A percentile compares a stretch with the other conserved stretches of the same genome.
Conservation (phyloP, 225 moss, liverwort and hornwort species). For the Pseudoscleropodium purum region DNA sequence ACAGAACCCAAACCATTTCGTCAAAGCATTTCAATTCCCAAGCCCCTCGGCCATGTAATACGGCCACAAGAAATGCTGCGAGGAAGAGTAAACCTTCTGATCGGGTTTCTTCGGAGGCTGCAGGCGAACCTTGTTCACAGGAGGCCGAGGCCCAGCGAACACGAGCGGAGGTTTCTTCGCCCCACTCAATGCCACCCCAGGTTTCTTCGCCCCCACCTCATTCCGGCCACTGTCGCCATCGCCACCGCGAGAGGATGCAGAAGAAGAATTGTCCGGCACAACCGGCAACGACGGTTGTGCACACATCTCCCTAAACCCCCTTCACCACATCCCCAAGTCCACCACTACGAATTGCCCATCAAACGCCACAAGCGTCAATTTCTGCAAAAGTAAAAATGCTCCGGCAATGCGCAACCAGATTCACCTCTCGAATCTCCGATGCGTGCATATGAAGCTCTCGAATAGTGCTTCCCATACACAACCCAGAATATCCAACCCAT, state of each 20-base stretch:
- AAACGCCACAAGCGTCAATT: neutral
- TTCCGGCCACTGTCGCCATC: neutral
- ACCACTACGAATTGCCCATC: neutral
- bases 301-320: slow-evolving; percentile 21
- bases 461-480: neutral
- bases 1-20: neutral
- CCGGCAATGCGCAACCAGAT: neutral
- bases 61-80: neutral
- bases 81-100: slow-evolving; percentile 9
- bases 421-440: neutral
- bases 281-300: slow-evolving; percentile 44
- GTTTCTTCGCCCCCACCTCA: neutral
- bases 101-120: slow-evolving; percentile 17
- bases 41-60: neutral
- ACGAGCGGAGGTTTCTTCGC: neutral
- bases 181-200: neutral
- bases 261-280: slow-evolving; percentile 33
- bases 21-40: neutral
- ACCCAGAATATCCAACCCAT: neutral
- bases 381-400: neutral
- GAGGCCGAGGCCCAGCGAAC: neutral
- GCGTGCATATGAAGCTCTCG: neutral
- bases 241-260: slow-evolving; percentile 1
- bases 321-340: slow-evolving; percentile 8
- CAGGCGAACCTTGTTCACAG: neutral